phyloP scores from a whole-genome alignment of 768 basidiomycete genomes.

The Phaeotremella skinneri region DNA sequence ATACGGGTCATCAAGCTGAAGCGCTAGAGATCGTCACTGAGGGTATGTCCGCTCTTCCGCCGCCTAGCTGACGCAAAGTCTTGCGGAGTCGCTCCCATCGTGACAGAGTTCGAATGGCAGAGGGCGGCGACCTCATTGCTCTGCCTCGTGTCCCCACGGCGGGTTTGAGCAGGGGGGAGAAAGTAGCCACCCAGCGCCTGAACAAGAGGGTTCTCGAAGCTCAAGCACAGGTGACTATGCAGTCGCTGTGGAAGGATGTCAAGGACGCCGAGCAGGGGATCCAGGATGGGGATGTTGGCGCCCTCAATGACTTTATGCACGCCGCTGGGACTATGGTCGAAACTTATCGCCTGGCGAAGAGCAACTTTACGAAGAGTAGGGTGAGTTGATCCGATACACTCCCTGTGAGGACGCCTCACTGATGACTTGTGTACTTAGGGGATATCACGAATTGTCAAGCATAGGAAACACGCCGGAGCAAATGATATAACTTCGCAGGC shows the following conservation, averaged over 20 bases:
- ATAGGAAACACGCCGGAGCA: conserved; percentile 23
- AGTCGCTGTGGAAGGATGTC: conserved; percentile 60
- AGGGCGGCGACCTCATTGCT: background rate
- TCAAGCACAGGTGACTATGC: conserved; percentile 54
- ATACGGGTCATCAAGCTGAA: conserved; percentile 70
- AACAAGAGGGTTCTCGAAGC: conserved; percentile 37
- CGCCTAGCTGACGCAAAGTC: conserved; percentile 10
- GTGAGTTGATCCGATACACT: conserved; percentile 58
- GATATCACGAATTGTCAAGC: conserved; percentile 13
- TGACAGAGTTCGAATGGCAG: conserved; percentile 10
- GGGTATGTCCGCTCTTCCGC: conserved; percentile 56
- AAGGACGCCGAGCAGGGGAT: conserved; percentile 55
- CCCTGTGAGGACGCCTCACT: background rate
- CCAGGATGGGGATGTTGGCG: conserved; percentile 56
- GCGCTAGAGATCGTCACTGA: conserved; percentile 80
- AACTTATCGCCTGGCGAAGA: conserved; percentile 79
- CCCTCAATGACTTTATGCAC: conserved; percentile 70
- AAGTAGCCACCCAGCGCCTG: conserved; percentile 21
- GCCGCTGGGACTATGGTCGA: conserved; percentile 85
- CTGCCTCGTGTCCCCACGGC: background rate
- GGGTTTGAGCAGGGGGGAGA: conserved; percentile 23
- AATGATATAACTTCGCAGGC: conserved; percentile 47
- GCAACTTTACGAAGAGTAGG: conserved; percentile 73
- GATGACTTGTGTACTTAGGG: conserved; percentile 2
- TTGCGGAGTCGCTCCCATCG: conserved; percentile 20